phyloP scores from a whole-genome alignment of 352 stramenopile genomes.

The Phytophthora tubulina region DNA sequence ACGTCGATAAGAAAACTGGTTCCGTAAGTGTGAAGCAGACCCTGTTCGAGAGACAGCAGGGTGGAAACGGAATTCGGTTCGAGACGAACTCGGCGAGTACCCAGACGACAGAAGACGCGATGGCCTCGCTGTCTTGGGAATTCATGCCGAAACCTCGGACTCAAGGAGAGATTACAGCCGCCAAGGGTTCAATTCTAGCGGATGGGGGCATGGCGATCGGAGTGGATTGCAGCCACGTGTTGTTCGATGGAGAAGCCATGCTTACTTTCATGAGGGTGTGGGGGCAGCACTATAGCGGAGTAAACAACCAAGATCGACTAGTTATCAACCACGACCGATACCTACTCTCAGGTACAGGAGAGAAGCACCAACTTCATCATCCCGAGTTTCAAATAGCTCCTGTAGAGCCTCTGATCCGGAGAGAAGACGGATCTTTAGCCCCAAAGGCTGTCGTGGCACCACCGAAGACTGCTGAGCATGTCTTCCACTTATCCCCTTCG shows the following conservation, averaged over 20 bases:
- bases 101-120: constrained; percentile 44
- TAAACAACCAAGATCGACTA: constrained; percentile 30
- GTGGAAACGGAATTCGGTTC: constrained; percentile 48
- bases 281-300: constrained; percentile 54
- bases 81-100: constrained; percentile 12
- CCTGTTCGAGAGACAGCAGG: constrained; percentile 13
- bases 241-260: constrained; percentile 64
- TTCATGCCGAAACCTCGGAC: constrained; percentile 41
- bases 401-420: constrained; percentile 24
- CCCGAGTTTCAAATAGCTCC: constrained; percentile 49
- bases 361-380: constrained; percentile 33
- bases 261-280: constrained; percentile 69
- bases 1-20: constrained; percentile 39
- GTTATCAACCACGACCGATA: constrained; percentile 54
- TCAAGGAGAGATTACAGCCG: constrained; percentile 38
- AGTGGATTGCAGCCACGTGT: constrained; percentile 50
- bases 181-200: constrained; percentile 54
- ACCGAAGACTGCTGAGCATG: constrained; percentile 43
- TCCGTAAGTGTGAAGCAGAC: constrained; percentile 47
- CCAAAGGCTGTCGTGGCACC: constrained; percentile 24
- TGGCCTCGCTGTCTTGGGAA: constrained; percentile 41
- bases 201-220: constrained; percentile 61
- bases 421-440: constrained; percentile 32
- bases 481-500: constrained; percentile 52
- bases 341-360: constrained; percentile 38